A percentile compares a stretch with the other conserved stretches of the same genome.
Evolutionary conservation across 2,329 filamentous ascomycete genomes (phyloP).

Genomic region (Fusarium sp.): DNA sequence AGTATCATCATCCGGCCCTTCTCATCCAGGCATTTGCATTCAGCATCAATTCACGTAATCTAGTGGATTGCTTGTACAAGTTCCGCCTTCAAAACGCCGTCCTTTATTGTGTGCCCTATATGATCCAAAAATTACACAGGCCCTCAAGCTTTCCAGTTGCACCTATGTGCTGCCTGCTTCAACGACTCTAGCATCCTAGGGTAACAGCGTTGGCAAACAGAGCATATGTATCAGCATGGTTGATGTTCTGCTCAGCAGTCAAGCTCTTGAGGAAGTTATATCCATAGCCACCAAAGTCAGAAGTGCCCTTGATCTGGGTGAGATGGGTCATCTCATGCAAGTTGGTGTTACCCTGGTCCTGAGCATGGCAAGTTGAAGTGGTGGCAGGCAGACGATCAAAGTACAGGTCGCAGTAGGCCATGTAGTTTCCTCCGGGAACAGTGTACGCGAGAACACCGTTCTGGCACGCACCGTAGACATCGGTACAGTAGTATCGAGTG

Average conservation of each 20-base stretch:
- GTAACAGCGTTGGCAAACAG: slow-evolving; percentile 44
- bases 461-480: slow-evolving; percentile 66
- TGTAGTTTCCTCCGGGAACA: slow-evolving; percentile 63
- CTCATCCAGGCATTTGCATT: not conserved
- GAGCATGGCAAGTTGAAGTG: slow-evolving; percentile 67
- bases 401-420: slow-evolving; percentile 72
- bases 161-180: not conserved
- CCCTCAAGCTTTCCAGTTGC: not conserved
- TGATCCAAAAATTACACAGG: not conserved
- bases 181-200: slow-evolving; percentile 52
- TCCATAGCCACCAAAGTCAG: slow-evolving; percentile 69
- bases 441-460: slow-evolving; percentile 71
- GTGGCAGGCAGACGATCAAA: slow-evolving; percentile 66
- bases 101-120: not conserved
- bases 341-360: slow-evolving; percentile 74
- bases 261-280: slow-evolving; percentile 65
- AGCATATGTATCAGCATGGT: slow-evolving; percentile 70
- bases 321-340: slow-evolving; percentile 76
- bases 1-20: not conserved
- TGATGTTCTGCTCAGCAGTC: slow-evolving; percentile 62
- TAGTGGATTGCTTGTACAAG: not conserved
- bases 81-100: not conserved
- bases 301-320: slow-evolving; percentile 68
- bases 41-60: not conserved
- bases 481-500: slow-evolving; percentile 70